A percentile compares a stretch with the other conserved stretches of the same genome.
Evolutionary conservation across 805 yeast species (phyloP).

Genomic region (Kurtzmaniella cleridarum): DNA sequence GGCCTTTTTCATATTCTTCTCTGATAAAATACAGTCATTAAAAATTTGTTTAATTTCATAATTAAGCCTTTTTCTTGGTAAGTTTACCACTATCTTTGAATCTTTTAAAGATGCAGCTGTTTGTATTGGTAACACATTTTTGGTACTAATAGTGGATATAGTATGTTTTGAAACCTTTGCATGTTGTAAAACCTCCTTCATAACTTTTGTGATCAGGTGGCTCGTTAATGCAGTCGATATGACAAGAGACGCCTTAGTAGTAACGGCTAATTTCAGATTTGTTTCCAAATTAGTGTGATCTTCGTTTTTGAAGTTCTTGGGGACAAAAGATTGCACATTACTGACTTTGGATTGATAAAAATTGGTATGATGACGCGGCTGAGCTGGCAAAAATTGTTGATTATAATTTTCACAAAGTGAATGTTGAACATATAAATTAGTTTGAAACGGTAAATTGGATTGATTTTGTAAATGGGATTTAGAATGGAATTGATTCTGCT

Average conservation of each 20-base stretch:
- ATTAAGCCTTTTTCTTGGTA: too few species aligned
- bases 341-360: constrained; percentile 3
- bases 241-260: not conserved
- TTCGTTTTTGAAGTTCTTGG: not conserved
- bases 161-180: not conserved
- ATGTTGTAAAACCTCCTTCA: not conserved
- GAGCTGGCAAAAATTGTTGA: not conserved
- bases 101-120: too few species aligned
- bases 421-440: not conserved
- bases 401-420: too few species aligned
- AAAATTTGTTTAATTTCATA: not conserved
- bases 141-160: not conserved
- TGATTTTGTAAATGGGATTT: not conserved
- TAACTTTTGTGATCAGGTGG: not conserved
- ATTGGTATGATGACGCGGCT: not conserved
- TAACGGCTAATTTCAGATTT: not conserved
- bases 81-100: too few species aligned
- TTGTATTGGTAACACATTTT: too few species aligned
- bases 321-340: constrained; percentile 4
- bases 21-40: constrained; percentile 1
- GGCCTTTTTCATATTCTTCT: constrained; percentile 1
- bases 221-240: not conserved
- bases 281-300: not conserved
- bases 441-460: not conserved
- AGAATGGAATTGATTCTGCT: not conserved